phyloP scores from a whole-genome alignment of 2,329 filamentous ascomycete genomes.

The Fusarium sp. region DNA sequence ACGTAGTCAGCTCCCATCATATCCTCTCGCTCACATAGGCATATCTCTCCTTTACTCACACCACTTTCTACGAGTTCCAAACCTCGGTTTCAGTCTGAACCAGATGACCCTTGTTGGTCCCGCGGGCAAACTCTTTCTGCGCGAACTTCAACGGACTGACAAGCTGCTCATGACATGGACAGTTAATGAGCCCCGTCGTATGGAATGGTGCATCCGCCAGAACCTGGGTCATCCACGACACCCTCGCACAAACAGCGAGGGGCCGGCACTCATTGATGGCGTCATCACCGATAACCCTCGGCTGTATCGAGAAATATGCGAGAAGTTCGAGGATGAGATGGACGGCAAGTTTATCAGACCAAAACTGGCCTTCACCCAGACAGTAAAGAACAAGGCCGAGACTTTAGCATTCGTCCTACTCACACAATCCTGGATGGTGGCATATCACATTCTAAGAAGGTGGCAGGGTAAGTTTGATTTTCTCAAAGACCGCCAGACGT shows the following conservation, averaged over 20 bases:
- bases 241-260: not conserved
- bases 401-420: slow-evolving; percentile 37
- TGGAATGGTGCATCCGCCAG: slow-evolving; percentile 80
- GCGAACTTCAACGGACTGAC: slow-evolving; percentile 62
- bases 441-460: slow-evolving; percentile 46
- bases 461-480: slow-evolving; percentile 50
- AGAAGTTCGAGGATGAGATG: slow-evolving; percentile 54
- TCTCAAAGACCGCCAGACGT: slow-evolving; percentile 37
- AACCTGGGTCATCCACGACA: slow-evolving; percentile 54
- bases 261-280: slow-evolving; percentile 71
- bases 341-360: slow-evolving; percentile 44
- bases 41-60: slow-evolving; percentile 76
- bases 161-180: slow-evolving; percentile 85
- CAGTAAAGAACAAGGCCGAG: slow-evolving; percentile 29
- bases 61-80: slow-evolving; percentile 74
- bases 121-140: slow-evolving; percentile 75
- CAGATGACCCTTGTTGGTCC: slow-evolving; percentile 77
- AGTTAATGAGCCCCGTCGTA: slow-evolving; percentile 81
- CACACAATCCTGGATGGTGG: slow-evolving; percentile 41
- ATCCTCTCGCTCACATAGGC: slow-evolving; percentile 76
- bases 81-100: slow-evolving; percentile 83
- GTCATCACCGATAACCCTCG: slow-evolving; percentile 88
- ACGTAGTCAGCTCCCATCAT: slow-evolving; percentile 71
- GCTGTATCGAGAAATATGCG: slow-evolving; percentile 72
- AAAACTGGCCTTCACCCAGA: slow-evolving; percentile 25